Percentiles rank a stretch among this genome's conserved stretches.
These are phyloP conservation scores for Eucalyptus curtisii DNA, from an alignment of 345 rosid genomes.

Conservation along the genomic window DNA sequence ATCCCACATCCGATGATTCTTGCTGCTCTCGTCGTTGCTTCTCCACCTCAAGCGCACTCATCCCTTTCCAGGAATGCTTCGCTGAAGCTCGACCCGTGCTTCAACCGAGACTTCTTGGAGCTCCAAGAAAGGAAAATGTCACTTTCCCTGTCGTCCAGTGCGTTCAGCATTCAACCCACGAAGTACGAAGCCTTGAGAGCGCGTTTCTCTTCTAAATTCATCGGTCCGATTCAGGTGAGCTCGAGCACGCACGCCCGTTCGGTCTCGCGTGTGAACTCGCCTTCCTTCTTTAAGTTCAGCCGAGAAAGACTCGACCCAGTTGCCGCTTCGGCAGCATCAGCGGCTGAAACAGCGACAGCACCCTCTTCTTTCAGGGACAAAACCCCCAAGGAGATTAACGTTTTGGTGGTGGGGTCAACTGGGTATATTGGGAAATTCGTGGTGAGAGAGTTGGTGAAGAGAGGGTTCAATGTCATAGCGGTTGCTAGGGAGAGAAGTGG, in stretches of 20 bases:
- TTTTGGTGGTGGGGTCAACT: conserved; percentile 82
- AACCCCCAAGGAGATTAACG: conserved; percentile 45
- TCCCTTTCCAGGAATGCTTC: not conserved
- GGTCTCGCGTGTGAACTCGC: not conserved
- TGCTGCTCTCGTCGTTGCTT: not conserved
- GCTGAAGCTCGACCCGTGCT: not conserved
- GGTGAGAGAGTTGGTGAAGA: conserved; percentile 53
- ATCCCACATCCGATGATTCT: not conserved
- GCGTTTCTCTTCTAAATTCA: conserved; percentile 18
- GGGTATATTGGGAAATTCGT: conserved; percentile 94
- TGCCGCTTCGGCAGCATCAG: conserved; percentile 24
- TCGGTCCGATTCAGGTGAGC: conserved; percentile 44
- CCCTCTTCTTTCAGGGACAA: conserved; percentile 51
- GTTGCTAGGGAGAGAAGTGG: conserved; percentile 87
- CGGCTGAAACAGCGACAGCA: conserved; percentile 3
- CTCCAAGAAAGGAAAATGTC: conserved; percentile 10
- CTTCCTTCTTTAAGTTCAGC: conserved; percentile 4
- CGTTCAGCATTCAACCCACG: conserved; percentile 16
- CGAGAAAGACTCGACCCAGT: conserved; percentile 18
- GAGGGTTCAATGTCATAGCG: conserved; percentile 80
- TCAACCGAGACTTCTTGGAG: not conserved
- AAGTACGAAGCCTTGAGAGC: conserved; percentile 14
- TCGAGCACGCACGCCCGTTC: conserved; percentile 11
- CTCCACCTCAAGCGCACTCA: not conserved
- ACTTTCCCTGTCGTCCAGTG: conserved; percentile 33